phyloP scores from a whole-genome alignment of 2,329 filamentous ascomycete genomes.

The Sporothrix humicola region DNA sequence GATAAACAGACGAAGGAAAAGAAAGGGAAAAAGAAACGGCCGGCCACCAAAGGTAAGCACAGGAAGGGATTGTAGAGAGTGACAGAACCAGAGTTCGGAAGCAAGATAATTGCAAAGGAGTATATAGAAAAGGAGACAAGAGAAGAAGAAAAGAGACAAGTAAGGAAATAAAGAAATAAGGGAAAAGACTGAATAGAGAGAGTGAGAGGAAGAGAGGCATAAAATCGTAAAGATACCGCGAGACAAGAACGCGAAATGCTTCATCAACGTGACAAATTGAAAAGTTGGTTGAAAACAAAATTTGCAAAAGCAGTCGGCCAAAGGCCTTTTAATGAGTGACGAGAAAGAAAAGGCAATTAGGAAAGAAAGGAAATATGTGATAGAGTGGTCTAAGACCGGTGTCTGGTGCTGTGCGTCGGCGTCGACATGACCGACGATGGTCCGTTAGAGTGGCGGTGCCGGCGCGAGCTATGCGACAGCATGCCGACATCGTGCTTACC shows the following conservation, averaged over 20 bases:
- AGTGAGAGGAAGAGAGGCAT: slow-evolving; percentile 30
- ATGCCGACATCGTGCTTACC: slow-evolving; percentile 79
- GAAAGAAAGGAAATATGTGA: neutral
- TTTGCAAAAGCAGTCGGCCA: neutral
- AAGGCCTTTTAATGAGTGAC: slow-evolving; percentile 25
- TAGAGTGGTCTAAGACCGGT: slow-evolving; percentile 29
- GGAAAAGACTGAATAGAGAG: slow-evolving; percentile 7
- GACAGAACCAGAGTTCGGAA: neutral
- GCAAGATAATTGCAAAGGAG: slow-evolving; percentile 8
- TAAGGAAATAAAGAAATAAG: neutral
- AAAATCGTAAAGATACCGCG: slow-evolving; percentile 32
- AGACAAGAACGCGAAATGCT: slow-evolving; percentile 26
- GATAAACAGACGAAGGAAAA: neutral
- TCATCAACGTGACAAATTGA: slow-evolving; percentile 21
- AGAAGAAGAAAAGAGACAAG: neutral
- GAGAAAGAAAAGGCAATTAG: slow-evolving; percentile 8
- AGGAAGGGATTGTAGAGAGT: neutral
- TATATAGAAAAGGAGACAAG: slow-evolving; percentile 6
- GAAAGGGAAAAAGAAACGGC: neutral
- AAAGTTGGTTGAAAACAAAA: slow-evolving; percentile 3
- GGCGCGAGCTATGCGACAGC: slow-evolving; percentile 48
- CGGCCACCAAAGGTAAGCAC: neutral
- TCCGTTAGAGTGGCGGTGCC: slow-evolving; percentile 37
- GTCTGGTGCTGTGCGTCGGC: slow-evolving; percentile 35
- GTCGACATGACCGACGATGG: slow-evolving; percentile 31